phyloP scores from a whole-genome alignment of 768 basidiomycete species.

The Kwoniella heveanensis region DNA sequence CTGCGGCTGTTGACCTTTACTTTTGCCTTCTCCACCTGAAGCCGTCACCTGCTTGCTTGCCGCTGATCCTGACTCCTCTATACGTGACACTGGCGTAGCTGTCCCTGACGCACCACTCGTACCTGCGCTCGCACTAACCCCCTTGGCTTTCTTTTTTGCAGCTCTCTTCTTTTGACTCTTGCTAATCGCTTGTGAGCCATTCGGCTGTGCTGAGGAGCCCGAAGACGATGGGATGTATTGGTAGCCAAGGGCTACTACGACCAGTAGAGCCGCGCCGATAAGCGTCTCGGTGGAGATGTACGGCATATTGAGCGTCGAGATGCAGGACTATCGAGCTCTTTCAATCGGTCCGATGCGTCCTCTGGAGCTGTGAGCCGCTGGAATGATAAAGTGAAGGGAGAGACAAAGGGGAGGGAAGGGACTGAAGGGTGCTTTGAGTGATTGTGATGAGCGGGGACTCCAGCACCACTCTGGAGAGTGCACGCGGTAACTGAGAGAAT shows the following conservation, averaged over 20 bases:
- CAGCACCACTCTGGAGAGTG: neutral
- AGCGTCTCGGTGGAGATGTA: constrained; percentile 52
- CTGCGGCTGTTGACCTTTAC: constrained; percentile 4
- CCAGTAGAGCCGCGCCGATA: constrained; percentile 39
- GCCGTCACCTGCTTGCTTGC: too few relatives aligned
- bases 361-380: too few relatives aligned
- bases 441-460: neutral
- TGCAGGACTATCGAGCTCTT: too few relatives aligned
- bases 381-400: too few relatives aligned
- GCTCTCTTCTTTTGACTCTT: constrained; percentile 12
- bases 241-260: constrained; percentile 42
- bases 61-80: neutral
- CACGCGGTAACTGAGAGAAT: neutral
- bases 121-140: constrained; percentile 3
- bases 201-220: neutral
- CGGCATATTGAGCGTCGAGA: constrained; percentile 36
- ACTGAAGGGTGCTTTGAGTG: too few relatives aligned
- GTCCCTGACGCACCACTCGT: constrained; percentile 3
- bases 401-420: too few relatives aligned
- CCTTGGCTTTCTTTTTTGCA: constrained; percentile 9
- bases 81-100: neutral
- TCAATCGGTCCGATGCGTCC: too few relatives aligned
- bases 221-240: constrained; percentile 33
- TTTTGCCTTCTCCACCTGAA: neutral
- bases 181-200: neutral